These are phyloP conservation scores for Candida ortonii DNA, from an alignment of 805 yeast genomes.

Conservation along the genomic window DNA sequence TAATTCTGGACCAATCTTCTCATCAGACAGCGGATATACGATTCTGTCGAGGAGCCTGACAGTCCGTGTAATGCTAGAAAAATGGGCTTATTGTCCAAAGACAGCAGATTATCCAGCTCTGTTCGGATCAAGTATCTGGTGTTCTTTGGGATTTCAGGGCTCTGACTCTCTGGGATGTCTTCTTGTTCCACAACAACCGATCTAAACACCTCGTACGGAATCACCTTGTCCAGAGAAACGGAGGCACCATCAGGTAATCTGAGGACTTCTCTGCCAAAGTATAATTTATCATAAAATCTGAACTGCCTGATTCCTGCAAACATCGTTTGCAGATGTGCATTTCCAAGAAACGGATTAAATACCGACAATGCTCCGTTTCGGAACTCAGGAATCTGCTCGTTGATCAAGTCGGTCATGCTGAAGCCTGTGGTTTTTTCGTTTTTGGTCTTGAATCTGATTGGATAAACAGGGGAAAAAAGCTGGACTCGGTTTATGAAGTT, in stretches of 20 bases:
- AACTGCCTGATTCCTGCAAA: constrained; percentile 57
- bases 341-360: constrained; percentile 61
- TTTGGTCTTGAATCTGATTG: constrained; percentile 8
- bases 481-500: constrained; percentile 14
- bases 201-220: constrained; percentile 35
- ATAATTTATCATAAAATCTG: constrained; percentile 50
- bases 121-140: constrained; percentile 49
- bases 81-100: constrained; percentile 49
- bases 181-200: constrained; percentile 23
- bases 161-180: constrained; percentile 36
- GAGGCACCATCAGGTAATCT: constrained; percentile 64
- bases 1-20: constrained; percentile 32
- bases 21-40: constrained; percentile 63
- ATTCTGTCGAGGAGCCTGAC: constrained; percentile 83
- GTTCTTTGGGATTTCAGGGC: constrained; percentile 42
- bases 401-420: constrained; percentile 24
- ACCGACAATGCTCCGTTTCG: constrained; percentile 46
- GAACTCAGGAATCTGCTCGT: constrained; percentile 39
- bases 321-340: constrained; percentile 77
- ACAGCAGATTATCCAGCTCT: constrained; percentile 38
- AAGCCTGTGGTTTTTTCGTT: constrained; percentile 1
- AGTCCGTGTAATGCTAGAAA: constrained; percentile 71
- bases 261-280: constrained; percentile 71
- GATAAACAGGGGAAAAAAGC: constrained; percentile 9
- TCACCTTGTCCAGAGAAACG: constrained; percentile 72